Evolutionary conservation across 495 filamentous ascomycete species (phyloP), one percentile per base, ranked within the genome.

Genomic region (Talaromyces thailandensis): DNA sequence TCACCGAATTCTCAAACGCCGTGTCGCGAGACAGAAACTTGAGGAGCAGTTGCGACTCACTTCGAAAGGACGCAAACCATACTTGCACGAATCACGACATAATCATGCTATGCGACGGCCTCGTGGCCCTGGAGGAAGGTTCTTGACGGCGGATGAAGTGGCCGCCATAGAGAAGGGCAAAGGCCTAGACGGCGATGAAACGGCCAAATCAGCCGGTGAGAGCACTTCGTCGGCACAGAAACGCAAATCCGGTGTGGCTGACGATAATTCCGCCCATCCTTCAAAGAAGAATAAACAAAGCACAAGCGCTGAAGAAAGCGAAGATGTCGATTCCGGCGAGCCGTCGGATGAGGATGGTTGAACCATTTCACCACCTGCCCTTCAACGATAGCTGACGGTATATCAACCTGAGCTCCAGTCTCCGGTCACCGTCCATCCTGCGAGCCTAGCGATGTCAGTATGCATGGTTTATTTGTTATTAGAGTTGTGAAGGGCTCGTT

Each of bases 101-200:
- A 99, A 99, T 68, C 94, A 99, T 72, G 94, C 94, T 8, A 99
- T 99, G 94, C 84, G 95, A 40, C 82, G 94, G 65, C 94, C 94
- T 24, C 86, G 94, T 70, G 94, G 94, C 11, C 94, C 94, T n/a
- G 94, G 94, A 55, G 94, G 94, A 37, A 84, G 94, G 32, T 99
- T 99, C 81, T 74, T 99, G 75, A 99, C 94, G 0, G 93, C 94
- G n/a, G 94, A 99, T 48, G 94, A 98, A 70, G 94, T 98, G 21
- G 89, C 89, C 6, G 87, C 89, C 43, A 94, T 98, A 77, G 94
- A 98, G 67, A 84, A 80, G 63, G 71, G 73, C 28, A 71, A 74
- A 56, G 67, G 71, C n/a, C 68, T 71, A 52, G 74, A 76, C 62
- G 75, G 73, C 21, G 73, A 72, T 32, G 67, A 68, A 50, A 66